Evolutionary conservation across 106 monocot genomes (phyloP).

Genomic region (Dioscorea alata): DNA sequence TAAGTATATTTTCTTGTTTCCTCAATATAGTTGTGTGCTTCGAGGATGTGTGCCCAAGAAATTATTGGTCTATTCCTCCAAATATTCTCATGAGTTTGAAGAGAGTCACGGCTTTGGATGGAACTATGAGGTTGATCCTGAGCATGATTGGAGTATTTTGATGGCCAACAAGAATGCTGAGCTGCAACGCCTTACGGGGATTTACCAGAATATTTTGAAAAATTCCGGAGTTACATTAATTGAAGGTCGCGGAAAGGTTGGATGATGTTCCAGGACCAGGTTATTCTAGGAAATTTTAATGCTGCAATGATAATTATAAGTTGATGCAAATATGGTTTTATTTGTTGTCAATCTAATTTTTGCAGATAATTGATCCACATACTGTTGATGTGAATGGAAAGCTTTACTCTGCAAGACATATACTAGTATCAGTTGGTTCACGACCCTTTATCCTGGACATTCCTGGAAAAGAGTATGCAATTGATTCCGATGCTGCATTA

Average conservation of each 20-base stretch:
- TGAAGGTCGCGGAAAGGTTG: constrained; percentile 98
- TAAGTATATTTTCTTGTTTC: not conserved
- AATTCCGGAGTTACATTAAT: constrained; percentile 84
- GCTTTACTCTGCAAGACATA: constrained; percentile 73
- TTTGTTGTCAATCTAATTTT: not conserved
- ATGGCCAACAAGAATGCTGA: constrained; percentile 98
- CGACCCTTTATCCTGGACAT: constrained; percentile 82
- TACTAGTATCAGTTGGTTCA: constrained; percentile 91
- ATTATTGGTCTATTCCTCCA: constrained; percentile 87
- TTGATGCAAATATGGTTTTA: not conserved
- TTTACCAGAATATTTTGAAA: constrained; percentile 84
- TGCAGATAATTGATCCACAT: constrained; percentile 87
- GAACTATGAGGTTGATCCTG: constrained; percentile 86
- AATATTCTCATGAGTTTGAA: constrained; percentile 93
- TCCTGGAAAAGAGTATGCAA: constrained; percentile 86
- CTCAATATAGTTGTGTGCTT: constrained; percentile 65
- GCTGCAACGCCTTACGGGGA: constrained; percentile 78
- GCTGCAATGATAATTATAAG: not conserved
- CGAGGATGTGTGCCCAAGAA: constrained; percentile 99
- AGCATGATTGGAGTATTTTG: constrained; percentile 92
- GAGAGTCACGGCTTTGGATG: constrained; percentile 98
- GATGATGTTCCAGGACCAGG: constrained; percentile 10
- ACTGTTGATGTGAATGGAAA: constrained; percentile 94
- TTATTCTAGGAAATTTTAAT: not conserved
- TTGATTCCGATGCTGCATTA: constrained; percentile 91